Percentiles rank a stretch among this genome's conserved stretches.
phyloP scores from a whole-genome alignment of 495 filamentous ascomycete genomes.

The Podospora tetraspora region DNA sequence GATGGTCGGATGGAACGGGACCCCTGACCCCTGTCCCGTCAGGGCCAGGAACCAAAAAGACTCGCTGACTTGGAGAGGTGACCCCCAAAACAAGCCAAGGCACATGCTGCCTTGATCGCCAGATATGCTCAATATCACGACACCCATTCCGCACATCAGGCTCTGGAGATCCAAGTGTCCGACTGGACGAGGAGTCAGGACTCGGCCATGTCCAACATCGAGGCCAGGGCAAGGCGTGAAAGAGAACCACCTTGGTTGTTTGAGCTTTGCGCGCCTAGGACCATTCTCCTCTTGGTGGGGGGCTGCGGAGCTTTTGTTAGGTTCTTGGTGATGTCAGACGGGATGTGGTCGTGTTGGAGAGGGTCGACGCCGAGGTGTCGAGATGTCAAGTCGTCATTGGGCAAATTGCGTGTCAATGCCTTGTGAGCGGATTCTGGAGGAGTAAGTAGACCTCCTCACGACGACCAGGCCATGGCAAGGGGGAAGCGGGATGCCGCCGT shows the following conservation, averaged over 20 bases:
- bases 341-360: not conserved
- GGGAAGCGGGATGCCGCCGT: not conserved
- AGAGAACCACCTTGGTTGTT: not conserved
- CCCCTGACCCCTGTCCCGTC: slow-evolving; percentile 23
- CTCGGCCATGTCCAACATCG: not conserved
- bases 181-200: not conserved
- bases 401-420: not conserved
- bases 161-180: not conserved
- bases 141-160: slow-evolving; percentile 7
- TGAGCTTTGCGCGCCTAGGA: not conserved
- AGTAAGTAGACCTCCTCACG: not conserved
- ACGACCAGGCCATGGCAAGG: not conserved
- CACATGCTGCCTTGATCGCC: slow-evolving; percentile 4
- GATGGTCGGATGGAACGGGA: not conserved
- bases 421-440: not conserved
- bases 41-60: slow-evolving; percentile 13
- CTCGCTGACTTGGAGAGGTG: not conserved
- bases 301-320: not conserved
- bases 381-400: not conserved
- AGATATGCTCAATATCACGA: not conserved
- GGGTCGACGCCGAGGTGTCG: not conserved
- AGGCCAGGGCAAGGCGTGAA: not conserved
- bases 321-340: not conserved
- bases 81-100: slow-evolving; percentile 3
- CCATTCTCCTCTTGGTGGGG: not conserved